A percentile compares a stretch with the other conserved stretches of the same genome.
Conservation (phyloP, 2,329 filamentous ascomycete genomes). For the Pseudomassariella vexata region DNA sequence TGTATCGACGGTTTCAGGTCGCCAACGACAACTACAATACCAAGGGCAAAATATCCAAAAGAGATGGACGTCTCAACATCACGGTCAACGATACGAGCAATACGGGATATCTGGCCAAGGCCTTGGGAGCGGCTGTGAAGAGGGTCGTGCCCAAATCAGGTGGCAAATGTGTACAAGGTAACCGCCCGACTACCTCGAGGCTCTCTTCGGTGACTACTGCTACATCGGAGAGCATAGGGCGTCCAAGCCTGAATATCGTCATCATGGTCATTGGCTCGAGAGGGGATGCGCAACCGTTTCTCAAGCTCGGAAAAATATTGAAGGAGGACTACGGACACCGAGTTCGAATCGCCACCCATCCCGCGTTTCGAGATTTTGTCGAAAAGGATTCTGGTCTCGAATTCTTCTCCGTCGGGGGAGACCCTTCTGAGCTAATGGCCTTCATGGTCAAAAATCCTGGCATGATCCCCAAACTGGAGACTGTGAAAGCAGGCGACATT, state of each 20-base stretch:
- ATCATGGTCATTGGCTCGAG: conserved; percentile 79
- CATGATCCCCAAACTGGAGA: conserved; percentile 68
- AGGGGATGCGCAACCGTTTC: conserved; percentile 76
- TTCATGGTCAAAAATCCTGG: conserved; percentile 86
- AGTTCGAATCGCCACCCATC: conserved; percentile 74
- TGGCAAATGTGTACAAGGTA: conserved; percentile 10
- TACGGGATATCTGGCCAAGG: conserved; percentile 68
- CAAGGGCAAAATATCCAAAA: conserved; percentile 58
- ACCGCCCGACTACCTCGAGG: conserved; percentile 11
- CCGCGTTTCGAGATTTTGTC: conserved; percentile 70
- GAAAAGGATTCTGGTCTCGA: conserved; percentile 67
- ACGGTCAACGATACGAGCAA: conserved; percentile 66
- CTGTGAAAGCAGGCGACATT: conserved; percentile 69
- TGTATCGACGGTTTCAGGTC: conserved; percentile 51
- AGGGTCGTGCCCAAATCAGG: conserved; percentile 42
- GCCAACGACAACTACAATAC: conserved; percentile 61
- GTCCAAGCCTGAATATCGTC: conserved; percentile 66
- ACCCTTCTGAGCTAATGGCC: conserved; percentile 76
- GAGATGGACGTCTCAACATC: conserved; percentile 66
- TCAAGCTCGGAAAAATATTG: conserved; percentile 67
- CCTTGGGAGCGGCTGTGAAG: conserved; percentile 58
- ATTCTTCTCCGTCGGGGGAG: conserved; percentile 75
- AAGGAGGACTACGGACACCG: conserved; percentile 67
- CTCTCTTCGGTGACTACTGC: conserved; percentile 26
- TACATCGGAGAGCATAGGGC: conserved; percentile 21